Conservation (phyloP, 148 eudicot genomes). For the Simmondsia chinensis region DNA sequence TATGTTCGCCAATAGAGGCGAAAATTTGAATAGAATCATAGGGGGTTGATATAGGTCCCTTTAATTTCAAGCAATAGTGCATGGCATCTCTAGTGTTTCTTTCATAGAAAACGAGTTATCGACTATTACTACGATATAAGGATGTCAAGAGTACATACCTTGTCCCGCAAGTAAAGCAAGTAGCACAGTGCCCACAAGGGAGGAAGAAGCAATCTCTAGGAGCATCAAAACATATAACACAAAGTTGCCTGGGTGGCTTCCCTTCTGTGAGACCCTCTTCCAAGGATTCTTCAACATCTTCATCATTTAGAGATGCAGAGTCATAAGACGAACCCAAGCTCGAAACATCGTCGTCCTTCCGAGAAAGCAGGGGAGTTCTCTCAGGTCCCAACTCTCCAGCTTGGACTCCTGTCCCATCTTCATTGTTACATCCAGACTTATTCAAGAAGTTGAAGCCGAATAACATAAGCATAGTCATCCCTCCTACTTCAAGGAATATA, state of each 20-base stretch:
- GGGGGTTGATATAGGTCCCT: no score
- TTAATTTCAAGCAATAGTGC: no score
- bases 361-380: constrained; percentile 51
- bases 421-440: constrained; percentile 21
- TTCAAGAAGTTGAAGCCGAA: constrained; percentile 33
- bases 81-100: no score
- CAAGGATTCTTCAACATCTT: constrained; percentile 33
- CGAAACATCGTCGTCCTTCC: constrained; percentile 53
- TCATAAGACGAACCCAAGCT: constrained; percentile 82
- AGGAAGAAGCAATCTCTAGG: constrained; percentile 85
- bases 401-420: constrained; percentile 23
- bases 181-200: constrained; percentile 83
- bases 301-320: constrained; percentile 52
- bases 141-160: constrained; percentile 25
- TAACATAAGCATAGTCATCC: constrained; percentile 41
- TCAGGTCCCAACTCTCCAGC: constrained; percentile 25
- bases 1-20: no score
- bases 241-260: constrained; percentile 32
- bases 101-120: no score
- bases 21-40: no score
- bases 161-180: constrained; percentile 71
- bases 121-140: no score
- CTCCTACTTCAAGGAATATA: constrained; percentile 29
- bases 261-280: constrained; percentile 31
- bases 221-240: constrained; percentile 84